Conservation (phyloP, 176 grass and related monocot species). For the Avena eriantha region DNA sequence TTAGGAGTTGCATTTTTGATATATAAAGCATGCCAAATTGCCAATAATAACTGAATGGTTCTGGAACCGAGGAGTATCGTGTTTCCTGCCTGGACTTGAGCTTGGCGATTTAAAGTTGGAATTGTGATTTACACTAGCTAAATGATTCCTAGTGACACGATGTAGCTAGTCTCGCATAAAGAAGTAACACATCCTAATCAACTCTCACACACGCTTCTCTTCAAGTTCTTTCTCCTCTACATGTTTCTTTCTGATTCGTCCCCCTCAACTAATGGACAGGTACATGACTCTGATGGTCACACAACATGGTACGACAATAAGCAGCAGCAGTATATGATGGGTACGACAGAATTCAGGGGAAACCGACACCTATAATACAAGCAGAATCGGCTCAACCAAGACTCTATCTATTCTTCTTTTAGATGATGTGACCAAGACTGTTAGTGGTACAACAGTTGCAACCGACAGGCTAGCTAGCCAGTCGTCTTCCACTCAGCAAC, state of each 20-base stretch:
- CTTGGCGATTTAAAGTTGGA: no score
- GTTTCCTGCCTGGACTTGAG: no score
- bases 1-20: no score
- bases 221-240: not conserved
- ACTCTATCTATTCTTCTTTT: not conserved
- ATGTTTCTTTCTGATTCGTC: not conserved
- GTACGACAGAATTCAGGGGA: not conserved
- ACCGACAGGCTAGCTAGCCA: not conserved
- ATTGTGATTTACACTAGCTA: no score
- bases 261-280: not conserved
- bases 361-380: not conserved
- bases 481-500: slow-evolving; percentile 17
- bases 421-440: not conserved
- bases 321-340: not conserved
- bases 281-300: not conserved
- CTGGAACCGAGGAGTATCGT: no score
- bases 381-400: not conserved
- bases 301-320: not conserved
- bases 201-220: not conserved
- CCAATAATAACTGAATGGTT: no score
- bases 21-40: no score
- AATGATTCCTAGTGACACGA: no score
- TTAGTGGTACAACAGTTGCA: not conserved
- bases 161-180: not conserved
- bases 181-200: not conserved